Evolutionary conservation across 2,329 filamentous ascomycete species (phyloP), one percentile per base, ranked within the genome.

Genomic region (Fusarium tanahbumbuense): DNA sequence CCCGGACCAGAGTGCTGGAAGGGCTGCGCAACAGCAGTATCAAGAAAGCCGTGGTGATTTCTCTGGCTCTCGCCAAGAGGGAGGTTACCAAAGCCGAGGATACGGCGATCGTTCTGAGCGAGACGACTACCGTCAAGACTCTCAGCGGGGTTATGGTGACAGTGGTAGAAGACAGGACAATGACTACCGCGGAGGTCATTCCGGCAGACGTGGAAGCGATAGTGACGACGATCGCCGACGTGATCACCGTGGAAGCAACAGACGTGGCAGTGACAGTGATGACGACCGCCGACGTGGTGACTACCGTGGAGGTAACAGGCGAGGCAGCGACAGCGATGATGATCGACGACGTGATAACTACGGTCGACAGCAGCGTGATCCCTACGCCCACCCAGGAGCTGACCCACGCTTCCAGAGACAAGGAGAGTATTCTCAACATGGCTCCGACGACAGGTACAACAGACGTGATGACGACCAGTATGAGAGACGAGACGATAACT

Each of bases 1-100:
- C 52, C 76, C 76, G 7, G 77, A 77, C 40, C 68, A 77, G 18
- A 74, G 76, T 23, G 70, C 79, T 3, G 59, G 55, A 46, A 69
- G 65, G 28, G 23, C 23, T n/a, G 67, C 53, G 12, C 55, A 47
- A 2, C 59, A 68, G 6, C 55, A 61, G 9, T 68, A 68, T 18
- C 58, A 67, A 28, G 55, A 42, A 20, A 60, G 53, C 16, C 63
- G 68, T 12, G 64, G 64, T 6, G 64, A 55, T 16, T 64, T 60
- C 27, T 65, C 64, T 3, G 6, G 50, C 28, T 50, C 65, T 8
- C 40, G 66, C 27, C 40, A 56, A 34, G 34, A 45, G 9, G 60
- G 37, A 0, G 45, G 56, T 9, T 71, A 71, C 8, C 55, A 71
- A 37, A 50, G 47, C 4, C 55, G 60, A 30, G 65, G 50, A 8